Evolutionary conservation across 2,329 filamentous ascomycete species (phyloP).

Genomic region (Penicillium palitans): DNA sequence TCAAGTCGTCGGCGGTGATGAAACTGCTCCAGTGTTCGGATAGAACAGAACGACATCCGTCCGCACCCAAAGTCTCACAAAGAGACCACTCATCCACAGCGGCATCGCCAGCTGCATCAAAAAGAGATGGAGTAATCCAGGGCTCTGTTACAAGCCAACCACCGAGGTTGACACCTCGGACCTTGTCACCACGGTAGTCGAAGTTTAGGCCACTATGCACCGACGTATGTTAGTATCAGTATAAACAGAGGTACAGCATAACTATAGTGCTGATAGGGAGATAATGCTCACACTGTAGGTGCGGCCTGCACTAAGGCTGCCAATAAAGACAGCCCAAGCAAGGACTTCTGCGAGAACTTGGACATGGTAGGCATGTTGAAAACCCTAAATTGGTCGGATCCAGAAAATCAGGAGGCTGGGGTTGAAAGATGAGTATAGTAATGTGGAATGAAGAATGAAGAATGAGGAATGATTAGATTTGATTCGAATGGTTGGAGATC

Average conservation of each 20-base stretch:
- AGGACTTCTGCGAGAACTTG: conserved; percentile 22
- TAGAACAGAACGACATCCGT: conserved; percentile 50
- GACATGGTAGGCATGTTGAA: conserved; percentile 30
- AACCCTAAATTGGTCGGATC: conserved; percentile 33
- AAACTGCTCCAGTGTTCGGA: conserved; percentile 61
- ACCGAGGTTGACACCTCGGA: conserved; percentile 65
- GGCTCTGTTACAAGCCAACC: conserved; percentile 66
- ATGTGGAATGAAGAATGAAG: conserved; percentile 20
- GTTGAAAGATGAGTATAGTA: conserved; percentile 17
- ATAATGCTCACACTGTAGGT: conserved; percentile 28
- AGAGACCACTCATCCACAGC: conserved; percentile 62
- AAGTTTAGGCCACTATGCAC: conserved; percentile 42
- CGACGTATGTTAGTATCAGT: conserved; percentile 1
- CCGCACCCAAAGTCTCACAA: conserved; percentile 51
- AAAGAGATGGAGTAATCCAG: conserved; percentile 64
- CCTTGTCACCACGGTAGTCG: conserved; percentile 55
- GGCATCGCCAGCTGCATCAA: conserved; percentile 49
- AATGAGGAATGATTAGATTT: conserved; percentile 23
- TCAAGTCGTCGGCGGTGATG: conserved; percentile 57
- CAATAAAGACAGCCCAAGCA: conserved; percentile 31
- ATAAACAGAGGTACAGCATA: not conserved
- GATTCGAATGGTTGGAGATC: conserved; percentile 29
- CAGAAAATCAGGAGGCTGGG: conserved; percentile 23
- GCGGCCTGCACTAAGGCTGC: conserved; percentile 26
- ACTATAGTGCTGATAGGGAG: not conserved